A percentile compares a stretch with the other conserved stretches of the same genome.
These are phyloP conservation scores for Coniosporium tulheliwenetii DNA, from an alignment of 2,329 filamentous ascomycete genomes.

Conservation along the genomic window DNA sequence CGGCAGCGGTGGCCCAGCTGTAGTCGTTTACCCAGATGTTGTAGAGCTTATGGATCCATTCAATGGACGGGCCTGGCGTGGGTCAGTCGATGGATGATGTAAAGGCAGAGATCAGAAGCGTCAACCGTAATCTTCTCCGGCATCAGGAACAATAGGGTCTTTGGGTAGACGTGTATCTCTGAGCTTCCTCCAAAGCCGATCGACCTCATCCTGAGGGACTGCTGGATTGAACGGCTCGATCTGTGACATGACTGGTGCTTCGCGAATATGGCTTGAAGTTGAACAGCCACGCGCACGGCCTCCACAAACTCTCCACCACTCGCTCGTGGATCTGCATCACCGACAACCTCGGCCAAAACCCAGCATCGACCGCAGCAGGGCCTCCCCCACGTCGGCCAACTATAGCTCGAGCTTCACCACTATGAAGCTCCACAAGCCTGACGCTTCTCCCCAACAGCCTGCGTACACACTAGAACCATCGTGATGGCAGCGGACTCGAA, in stretches of 20 bases:
- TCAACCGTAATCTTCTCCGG: conserved; percentile 17
- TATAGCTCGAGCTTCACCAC: not conserved
- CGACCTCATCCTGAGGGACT: conserved; percentile 18
- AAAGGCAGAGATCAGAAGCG: not conserved
- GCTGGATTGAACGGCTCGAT: conserved; percentile 17
- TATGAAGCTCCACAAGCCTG: not conserved
- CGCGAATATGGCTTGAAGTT: no score
- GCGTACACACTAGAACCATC: not conserved
- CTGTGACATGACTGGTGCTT: no score
- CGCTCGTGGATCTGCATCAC: no score
- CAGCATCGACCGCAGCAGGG: no score
- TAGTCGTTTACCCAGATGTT: conserved; percentile 17
- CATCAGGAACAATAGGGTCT: conserved; percentile 18
- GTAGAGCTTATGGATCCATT: conserved; percentile 19
- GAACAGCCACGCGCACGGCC: no score
- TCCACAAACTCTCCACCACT: no score
- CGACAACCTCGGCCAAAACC: no score
- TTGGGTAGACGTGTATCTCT: conserved; percentile 16
- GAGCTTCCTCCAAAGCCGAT: conserved; percentile 19
- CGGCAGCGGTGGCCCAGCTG: conserved; percentile 17
- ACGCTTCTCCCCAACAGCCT: not conserved
- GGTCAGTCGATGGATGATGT: not conserved
- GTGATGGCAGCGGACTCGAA: not conserved
- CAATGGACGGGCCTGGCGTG: conserved; percentile 7
- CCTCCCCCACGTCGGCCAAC: no score